Evolutionary conservation across 352 stramenopile species (phyloP).

Genomic region (Pilasporangium apinafurcum): DNA sequence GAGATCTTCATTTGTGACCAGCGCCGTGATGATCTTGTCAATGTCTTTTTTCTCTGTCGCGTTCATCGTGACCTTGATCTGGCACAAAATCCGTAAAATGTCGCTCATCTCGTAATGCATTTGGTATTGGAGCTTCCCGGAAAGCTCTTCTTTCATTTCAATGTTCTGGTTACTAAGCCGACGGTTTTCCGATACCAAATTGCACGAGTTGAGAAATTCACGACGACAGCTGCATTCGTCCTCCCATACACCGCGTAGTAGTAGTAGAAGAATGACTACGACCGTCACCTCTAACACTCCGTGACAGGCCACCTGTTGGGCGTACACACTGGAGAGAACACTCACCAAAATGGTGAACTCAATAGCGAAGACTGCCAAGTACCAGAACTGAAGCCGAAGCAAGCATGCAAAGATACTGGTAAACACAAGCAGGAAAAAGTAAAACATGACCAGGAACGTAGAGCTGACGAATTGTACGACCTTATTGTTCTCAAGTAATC

Average conservation of each 20-base stretch:
- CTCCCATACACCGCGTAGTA: slow-evolving; percentile 34
- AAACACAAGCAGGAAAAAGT: slow-evolving; percentile 37
- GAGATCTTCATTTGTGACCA: slow-evolving; percentile 57
- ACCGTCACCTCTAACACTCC: slow-evolving; percentile 27
- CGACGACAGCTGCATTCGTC: slow-evolving; percentile 32
- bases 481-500: neutral
- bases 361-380: slow-evolving; percentile 25
- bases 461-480: slow-evolving; percentile 21
- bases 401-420: slow-evolving; percentile 28
- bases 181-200: slow-evolving; percentile 46
- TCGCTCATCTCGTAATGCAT: slow-evolving; percentile 72
- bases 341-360: slow-evolving; percentile 32
- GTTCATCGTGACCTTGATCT: slow-evolving; percentile 65
- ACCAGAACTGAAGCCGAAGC: slow-evolving; percentile 48
- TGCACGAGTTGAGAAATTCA: slow-evolving; percentile 48
- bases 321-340: slow-evolving; percentile 18
- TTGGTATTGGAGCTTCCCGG: slow-evolving; percentile 53
- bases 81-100: slow-evolving; percentile 61
- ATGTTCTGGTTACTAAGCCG: slow-evolving; percentile 62
- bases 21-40: slow-evolving; percentile 65
- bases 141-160: slow-evolving; percentile 60
- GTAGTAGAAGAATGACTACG: slow-evolving; percentile 19
- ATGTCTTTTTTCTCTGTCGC: slow-evolving; percentile 37
- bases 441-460: slow-evolving; percentile 28
- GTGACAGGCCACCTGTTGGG: slow-evolving; percentile 5